Conservation (phyloP, 495 filamentous ascomycete species). For the Penicillium flavigenum region DNA sequence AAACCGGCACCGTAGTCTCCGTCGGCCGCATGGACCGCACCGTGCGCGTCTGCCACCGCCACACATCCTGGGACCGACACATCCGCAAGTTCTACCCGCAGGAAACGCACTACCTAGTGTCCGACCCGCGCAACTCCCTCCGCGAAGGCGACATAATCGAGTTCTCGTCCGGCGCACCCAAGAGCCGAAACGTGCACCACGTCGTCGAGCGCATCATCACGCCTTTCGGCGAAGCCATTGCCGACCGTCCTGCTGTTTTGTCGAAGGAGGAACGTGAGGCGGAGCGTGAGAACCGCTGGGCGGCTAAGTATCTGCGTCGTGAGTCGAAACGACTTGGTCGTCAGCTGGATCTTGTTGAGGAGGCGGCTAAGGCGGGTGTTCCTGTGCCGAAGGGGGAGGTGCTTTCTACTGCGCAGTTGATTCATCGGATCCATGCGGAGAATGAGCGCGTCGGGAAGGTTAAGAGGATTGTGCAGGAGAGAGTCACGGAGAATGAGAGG, state of each 20-base stretch:
- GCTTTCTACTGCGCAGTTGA: slow-evolving; percentile 23
- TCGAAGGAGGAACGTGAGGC: slow-evolving; percentile 60
- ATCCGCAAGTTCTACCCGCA: slow-evolving; percentile 46
- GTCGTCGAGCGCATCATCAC: slow-evolving; percentile 77
- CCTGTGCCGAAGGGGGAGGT: slow-evolving; percentile 6
- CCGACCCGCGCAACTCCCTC: slow-evolving; percentile 73
- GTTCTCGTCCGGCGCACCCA: slow-evolving; percentile 65
- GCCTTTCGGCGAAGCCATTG: slow-evolving; percentile 63
- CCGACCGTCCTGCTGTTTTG: slow-evolving; percentile 62
- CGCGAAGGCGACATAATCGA: slow-evolving; percentile 77
- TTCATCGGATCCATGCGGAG: slow-evolving; percentile 23
- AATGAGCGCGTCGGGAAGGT: slow-evolving; percentile 30
- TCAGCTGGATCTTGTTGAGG: slow-evolving; percentile 21
- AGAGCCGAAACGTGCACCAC: slow-evolving; percentile 65
- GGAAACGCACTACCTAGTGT: slow-evolving; percentile 55
- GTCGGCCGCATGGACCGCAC: slow-evolving; percentile 49
- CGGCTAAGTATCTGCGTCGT: slow-evolving; percentile 50
- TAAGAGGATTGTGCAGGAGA: slow-evolving; percentile 27
- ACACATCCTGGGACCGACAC: slow-evolving; percentile 38
- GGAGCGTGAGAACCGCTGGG: slow-evolving; percentile 46
- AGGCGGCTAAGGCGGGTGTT: slow-evolving; percentile 6
- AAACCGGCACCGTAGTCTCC: slow-evolving; percentile 46
- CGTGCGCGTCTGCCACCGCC: slow-evolving; percentile 40
- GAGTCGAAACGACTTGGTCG: slow-evolving; percentile 34
- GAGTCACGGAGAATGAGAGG: slow-evolving; percentile 9